Base-by-base conservation (phyloP, 768 basidiomycete genomes). In the Candolleomyces eurysporus region DNA sequence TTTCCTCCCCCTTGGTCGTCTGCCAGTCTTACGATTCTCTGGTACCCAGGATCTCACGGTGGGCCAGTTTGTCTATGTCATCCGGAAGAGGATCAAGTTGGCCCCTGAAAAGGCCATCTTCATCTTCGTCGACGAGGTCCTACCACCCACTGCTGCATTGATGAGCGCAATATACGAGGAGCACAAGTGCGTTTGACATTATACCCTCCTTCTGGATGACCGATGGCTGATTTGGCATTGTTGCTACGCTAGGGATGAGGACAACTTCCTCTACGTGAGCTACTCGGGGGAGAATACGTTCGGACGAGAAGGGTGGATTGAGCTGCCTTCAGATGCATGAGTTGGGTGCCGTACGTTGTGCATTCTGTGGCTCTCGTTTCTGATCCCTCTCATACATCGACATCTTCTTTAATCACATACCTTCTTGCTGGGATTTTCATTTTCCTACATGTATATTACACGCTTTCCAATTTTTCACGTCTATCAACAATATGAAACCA, bases 131-230 rank as follows among this genome's bases (percentile, higher is more conserved):
- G 95, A 99, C 68, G 97, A 99, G 75, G 95, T 98, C 58, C 83
- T 99, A 31, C 97, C 97, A 48, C 97, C 97, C 48, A 98, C 97
- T 0, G 97, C 96, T 14, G 96, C 96, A 3, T 80, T 98, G 53
- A 99, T 99, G 97, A 95, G 93, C 70, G 89, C 94, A 59, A 98
- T 99, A 71, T 99, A 99, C 70, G 97, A 99, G 78, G 97, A 99
- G 77, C 96, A 99, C 84, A 98, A 98, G 96, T 98, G 64, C 70
- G 92, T 83, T 11, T 36, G 14, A 4, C 39, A 31, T 43, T 46
- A 62, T 26, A 26, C 2, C 22, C 16, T 58, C 65, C 9, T 45
- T 22, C 57, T 48, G 16, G 30, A 39, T 57, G 54, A 17, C 5
- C 49, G 49, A 57, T 62, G n/a, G 54, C 32, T 42, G 54, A 56